Percentiles rank a stretch among this genome's conserved stretches.
phyloP scores from a whole-genome alignment of 2,329 filamentous ascomycete genomes.

The Mycocentrospora acerina region DNA sequence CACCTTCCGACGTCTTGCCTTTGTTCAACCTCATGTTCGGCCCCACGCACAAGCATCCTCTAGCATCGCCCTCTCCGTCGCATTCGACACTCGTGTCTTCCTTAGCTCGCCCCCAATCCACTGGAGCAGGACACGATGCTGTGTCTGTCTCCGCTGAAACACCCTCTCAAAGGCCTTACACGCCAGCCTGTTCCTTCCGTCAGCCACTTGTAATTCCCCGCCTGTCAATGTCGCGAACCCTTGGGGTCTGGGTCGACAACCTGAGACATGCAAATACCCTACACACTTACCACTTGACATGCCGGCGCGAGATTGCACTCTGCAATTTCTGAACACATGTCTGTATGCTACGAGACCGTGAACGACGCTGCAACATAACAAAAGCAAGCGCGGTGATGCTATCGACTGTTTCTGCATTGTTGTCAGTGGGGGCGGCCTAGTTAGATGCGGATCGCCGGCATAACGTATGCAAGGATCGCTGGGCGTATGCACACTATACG shows the following conservation, averaged over 20 bases:
- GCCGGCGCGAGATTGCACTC: conserved; percentile 58
- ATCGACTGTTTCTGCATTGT: conserved; percentile 59
- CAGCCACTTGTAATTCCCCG: conserved; percentile 21
- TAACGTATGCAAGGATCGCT: too few relatives aligned
- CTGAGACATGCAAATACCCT: not conserved
- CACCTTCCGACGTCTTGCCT: too few relatives aligned
- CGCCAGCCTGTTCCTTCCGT: conserved; percentile 57
- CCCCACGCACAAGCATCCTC: conserved; percentile 21
- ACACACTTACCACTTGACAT: conserved; percentile 62
- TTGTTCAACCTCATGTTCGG: conserved; percentile 2
- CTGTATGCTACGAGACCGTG: conserved; percentile 42
- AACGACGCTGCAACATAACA: conserved; percentile 61
- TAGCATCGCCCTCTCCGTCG: conserved; percentile 34
- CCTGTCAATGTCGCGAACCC: conserved; percentile 17
- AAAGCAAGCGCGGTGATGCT: conserved; percentile 67
- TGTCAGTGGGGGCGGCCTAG: too few relatives aligned
- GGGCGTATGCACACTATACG: not conserved
- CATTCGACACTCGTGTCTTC: conserved; percentile 26
- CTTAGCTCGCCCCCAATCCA: conserved; percentile 61
- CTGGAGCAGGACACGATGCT: conserved; percentile 62
- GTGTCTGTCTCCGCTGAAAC: conserved; percentile 70
- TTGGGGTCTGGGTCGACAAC: conserved; percentile 13
- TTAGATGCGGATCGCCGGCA: too few relatives aligned
- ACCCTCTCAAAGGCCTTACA: conserved; percentile 70
- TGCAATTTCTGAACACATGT: conserved; percentile 29